These are phyloP conservation scores for Isabelozyma gotoi DNA, from an alignment of 805 yeast genomes.

Conservation along the genomic window DNA sequence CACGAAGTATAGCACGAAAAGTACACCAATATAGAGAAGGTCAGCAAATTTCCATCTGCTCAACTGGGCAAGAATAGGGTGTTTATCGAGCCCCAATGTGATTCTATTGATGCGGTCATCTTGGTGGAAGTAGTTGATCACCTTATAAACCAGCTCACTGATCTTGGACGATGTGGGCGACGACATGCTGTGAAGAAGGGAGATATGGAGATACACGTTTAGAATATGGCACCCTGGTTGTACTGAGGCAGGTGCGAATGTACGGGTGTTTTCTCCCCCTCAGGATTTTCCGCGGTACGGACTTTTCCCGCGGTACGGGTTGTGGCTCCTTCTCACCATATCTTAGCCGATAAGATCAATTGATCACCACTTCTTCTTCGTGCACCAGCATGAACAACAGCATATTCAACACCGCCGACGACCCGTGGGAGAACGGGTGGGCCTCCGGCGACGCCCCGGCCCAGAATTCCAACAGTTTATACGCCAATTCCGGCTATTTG, in stretches of 20 bases:
- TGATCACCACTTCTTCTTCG: neutral
- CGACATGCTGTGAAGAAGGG: neutral
- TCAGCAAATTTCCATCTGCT: constrained; percentile 28
- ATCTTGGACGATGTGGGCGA: neutral
- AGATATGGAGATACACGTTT: too few species aligned
- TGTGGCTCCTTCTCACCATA: neutral
- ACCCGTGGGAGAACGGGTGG: constrained; percentile 45
- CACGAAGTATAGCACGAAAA: constrained; percentile 20
- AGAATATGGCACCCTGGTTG: too few species aligned
- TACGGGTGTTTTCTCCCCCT: too few species aligned
- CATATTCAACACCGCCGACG: constrained; percentile 19
- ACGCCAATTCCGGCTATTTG: constrained; percentile 13
- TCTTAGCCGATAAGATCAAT: constrained; percentile 1
- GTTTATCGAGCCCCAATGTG: constrained; percentile 23
- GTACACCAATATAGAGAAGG: constrained; percentile 17
- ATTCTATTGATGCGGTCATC: constrained; percentile 23
- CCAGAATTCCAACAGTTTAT: constrained; percentile 4
- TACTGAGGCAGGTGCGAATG: too few species aligned
- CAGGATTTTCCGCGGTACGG: too few species aligned
- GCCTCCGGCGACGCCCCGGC: constrained; percentile 13
- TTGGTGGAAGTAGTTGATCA: constrained; percentile 2
- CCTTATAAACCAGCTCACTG: neutral
- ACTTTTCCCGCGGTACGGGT: neutral
- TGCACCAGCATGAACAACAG: constrained; percentile 10
- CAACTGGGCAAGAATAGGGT: constrained; percentile 9